A percentile compares a stretch with the other conserved stretches of the same genome.
phyloP scores from a whole-genome alignment of 2,329 filamentous ascomycete species.

The Aspergillus caelatus region DNA sequence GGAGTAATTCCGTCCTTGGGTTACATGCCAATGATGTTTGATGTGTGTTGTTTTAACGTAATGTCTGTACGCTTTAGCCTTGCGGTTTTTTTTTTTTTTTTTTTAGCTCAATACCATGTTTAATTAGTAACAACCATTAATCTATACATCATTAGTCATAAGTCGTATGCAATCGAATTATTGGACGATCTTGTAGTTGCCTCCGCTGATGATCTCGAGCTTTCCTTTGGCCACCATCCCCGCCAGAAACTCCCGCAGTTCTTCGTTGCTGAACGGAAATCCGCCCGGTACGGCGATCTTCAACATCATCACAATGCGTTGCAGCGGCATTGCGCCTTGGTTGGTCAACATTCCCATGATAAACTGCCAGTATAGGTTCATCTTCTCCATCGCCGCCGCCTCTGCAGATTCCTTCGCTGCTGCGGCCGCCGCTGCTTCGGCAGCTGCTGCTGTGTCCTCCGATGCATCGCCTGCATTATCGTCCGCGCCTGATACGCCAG shows the following conservation, averaged over 20 bases:
- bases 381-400: constrained; percentile 67
- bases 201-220: constrained; percentile 67
- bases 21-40: background rate
- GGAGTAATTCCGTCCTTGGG: constrained; percentile 55
- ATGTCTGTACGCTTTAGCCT: constrained; percentile 9
- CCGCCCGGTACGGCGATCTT: constrained; percentile 87
- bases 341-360: constrained; percentile 96
- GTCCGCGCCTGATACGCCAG: constrained; percentile 22
- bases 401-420: constrained; percentile 51
- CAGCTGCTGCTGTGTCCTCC: constrained; percentile 27
- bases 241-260: constrained; percentile 77
- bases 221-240: constrained; percentile 75
- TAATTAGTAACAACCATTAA: constrained; percentile 3
- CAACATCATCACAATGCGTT: constrained; percentile 90
- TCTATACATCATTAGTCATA: constrained; percentile 7
- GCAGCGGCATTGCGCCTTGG: constrained; percentile 78
- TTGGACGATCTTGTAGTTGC: constrained; percentile 64
- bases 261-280: constrained; percentile 87
- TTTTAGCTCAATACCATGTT: constrained; percentile 14
- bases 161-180: constrained; percentile 13
- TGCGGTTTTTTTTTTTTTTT: too few species aligned
- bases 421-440: constrained; percentile 41
- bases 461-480: constrained; percentile 14
- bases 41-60: constrained; percentile 10
- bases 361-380: constrained; percentile 83